Evolutionary conservation across 768 basidiomycete genomes (phyloP), one percentile per base, ranked within the genome.

Genomic region (Boletus reticuloceps): DNA sequence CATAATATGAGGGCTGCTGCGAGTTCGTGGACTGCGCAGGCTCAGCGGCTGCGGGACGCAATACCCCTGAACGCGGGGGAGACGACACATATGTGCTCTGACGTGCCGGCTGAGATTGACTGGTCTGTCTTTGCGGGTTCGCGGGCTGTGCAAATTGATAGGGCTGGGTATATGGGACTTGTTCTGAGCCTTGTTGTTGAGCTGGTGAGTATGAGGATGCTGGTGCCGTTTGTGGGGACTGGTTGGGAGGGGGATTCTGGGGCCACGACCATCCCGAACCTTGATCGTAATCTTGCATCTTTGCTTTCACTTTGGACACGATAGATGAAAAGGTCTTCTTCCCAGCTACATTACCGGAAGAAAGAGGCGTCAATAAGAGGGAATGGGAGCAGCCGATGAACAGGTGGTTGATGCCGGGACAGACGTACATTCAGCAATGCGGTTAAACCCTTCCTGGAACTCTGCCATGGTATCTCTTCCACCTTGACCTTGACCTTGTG

Each of bases 261-360:
- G 59, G 45, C 25, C 63, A 55, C 8, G 58, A 52, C 51, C 60
- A 39, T 27, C 65, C 63, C 43, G 68, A 63, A 16, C 67, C 66
- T 63, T 84, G 82, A 38, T 92, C 90, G 57, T 83, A 84, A 62
- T 92, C 91, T 63, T 88, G 86, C 55, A 92, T 83, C 79, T 92
- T 93, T 6, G 89, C 84, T 65, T 84, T 91, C 45, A 91, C 88
- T 68, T 88, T 92, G 34, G 82, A 83, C 39, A 92, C 77, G 27
- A 93, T 68, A 10, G 74, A 79, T 45, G 79, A 84, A 69, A 93
- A 81, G 0, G 90, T 92, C 72, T 85, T 88, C 74, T 89, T 91
- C 5, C 91, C 89, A 50, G 79, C 87, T 89, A 54, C 48, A 20
- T 38, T 6, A 8, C 50, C 27, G 3, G 17, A 16, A 4, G 12